These are phyloP conservation scores for Pichia scutulata DNA, from an alignment of 805 yeast genomes.

Conservation along the genomic window DNA sequence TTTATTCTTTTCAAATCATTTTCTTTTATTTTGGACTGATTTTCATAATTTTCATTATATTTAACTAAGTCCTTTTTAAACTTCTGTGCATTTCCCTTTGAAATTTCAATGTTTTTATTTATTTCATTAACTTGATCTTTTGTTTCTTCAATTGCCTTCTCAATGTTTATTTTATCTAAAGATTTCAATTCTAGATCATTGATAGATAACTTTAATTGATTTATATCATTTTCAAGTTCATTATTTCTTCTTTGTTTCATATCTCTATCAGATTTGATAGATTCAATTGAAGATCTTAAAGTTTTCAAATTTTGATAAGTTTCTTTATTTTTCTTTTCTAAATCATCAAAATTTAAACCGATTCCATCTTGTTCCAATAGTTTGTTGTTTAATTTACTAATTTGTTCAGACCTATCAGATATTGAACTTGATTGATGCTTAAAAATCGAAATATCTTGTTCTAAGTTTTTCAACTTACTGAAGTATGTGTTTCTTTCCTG, in stretches of 20 bases:
- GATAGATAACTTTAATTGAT: constrained; percentile 45
- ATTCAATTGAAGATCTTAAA: constrained; percentile 29
- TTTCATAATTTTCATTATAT: background rate
- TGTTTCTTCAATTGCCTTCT: constrained; percentile 31
- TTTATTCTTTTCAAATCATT: background rate
- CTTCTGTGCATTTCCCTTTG: background rate
- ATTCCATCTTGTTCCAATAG: constrained; percentile 13
- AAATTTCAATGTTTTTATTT: constrained; percentile 1
- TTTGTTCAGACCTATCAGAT: constrained; percentile 7
- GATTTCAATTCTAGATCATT: constrained; percentile 46
- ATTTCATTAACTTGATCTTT: constrained; percentile 18
- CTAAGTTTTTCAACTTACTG: constrained; percentile 5
- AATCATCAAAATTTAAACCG: constrained; percentile 1
- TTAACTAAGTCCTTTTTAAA: background rate
- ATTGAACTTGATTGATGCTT: constrained; percentile 7
- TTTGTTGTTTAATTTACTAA: constrained; percentile 2
- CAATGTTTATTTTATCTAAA: constrained; percentile 37
- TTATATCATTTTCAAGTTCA: constrained; percentile 40
- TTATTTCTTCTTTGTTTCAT: constrained; percentile 35
- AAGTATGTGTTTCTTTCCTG: constrained; percentile 1
- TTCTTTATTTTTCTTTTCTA: constrained; percentile 37
- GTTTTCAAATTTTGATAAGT: constrained; percentile 33
- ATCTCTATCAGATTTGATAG: constrained; percentile 37
- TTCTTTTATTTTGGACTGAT: background rate
- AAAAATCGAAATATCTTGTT: constrained; percentile 7